These are phyloP conservation scores for Penicillium angulare DNA, from an alignment of 495 filamentous ascomycete genomes.

Conservation along the genomic window DNA sequence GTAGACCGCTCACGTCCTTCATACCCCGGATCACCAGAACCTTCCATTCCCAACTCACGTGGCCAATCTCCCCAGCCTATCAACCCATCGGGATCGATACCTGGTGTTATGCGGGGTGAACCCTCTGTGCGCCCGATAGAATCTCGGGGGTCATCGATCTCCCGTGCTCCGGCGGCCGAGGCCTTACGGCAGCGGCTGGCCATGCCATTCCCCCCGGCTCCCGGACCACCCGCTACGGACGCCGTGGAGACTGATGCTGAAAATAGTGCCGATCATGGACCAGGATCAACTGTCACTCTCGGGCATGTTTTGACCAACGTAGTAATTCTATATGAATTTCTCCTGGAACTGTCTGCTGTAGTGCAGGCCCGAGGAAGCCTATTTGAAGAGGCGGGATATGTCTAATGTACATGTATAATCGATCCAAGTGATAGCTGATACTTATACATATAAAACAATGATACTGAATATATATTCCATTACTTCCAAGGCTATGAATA, in stretches of 20 bases:
- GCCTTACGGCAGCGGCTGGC: slow-evolving; percentile 38
- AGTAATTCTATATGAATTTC: slow-evolving; percentile 67
- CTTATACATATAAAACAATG: no score
- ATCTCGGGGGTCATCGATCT: slow-evolving; percentile 30
- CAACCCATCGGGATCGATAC: slow-evolving; percentile 12
- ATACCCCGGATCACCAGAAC: slow-evolving; percentile 62
- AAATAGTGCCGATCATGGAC: slow-evolving; percentile 29
- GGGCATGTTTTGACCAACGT: slow-evolving; percentile 80
- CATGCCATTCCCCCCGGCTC: slow-evolving; percentile 31
- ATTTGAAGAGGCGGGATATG: slow-evolving; percentile 77
- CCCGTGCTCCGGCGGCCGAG: slow-evolving; percentile 30
- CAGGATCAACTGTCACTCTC: slow-evolving; percentile 53
- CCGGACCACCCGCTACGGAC: slow-evolving; percentile 9
- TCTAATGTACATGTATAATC: not conserved
- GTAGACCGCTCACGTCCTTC: slow-evolving; percentile 43
- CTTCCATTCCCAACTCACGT: slow-evolving; percentile 23
- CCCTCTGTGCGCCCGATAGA: slow-evolving; percentile 19
- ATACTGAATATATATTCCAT: no score
- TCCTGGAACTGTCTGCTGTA: slow-evolving; percentile 83
- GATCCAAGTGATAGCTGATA: not conserved
- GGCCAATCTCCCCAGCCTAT: slow-evolving; percentile 19
- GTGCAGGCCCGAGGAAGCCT: slow-evolving; percentile 81
- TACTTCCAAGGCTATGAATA: no score
- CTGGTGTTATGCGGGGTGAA: slow-evolving; percentile 21
- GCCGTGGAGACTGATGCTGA: slow-evolving; percentile 20